Evolutionary conservation across 768 basidiomycete genomes (phyloP).

Genomic region (Lactarius akahatsu): DNA sequence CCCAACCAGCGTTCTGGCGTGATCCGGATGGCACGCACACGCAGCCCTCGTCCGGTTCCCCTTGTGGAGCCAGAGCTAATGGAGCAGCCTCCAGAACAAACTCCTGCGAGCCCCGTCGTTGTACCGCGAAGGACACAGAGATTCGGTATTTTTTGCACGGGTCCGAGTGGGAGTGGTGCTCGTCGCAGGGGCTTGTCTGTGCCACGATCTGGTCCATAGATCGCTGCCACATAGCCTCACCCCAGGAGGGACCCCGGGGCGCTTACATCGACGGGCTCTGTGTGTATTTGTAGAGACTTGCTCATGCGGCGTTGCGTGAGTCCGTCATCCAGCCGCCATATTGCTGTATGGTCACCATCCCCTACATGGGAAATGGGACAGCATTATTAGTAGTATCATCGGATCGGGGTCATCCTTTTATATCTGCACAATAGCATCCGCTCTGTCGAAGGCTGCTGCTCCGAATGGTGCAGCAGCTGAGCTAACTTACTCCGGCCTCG

Average conservation of each 20-base stretch:
- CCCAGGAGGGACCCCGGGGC: background rate
- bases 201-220: conserved; percentile 18
- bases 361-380: conserved; percentile 12
- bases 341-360: conserved; percentile 14
- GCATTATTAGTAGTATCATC: conserved; percentile 16
- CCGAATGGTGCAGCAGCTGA: background rate
- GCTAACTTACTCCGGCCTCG: background rate
- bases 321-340: background rate
- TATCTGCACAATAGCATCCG: background rate
- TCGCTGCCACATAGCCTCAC: background rate
- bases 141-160: conserved; percentile 29
- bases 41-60: conserved; percentile 20
- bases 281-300: conserved; percentile 8
- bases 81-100: conserved; percentile 1
- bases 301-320: background rate
- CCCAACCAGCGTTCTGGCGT: conserved; percentile 9
- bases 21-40: conserved; percentile 27
- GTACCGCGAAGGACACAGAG: conserved; percentile 22
- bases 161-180: conserved; percentile 1
- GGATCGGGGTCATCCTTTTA: background rate
- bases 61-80: conserved; percentile 1
- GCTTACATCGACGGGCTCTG: background rate
- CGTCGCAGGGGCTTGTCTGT: conserved; percentile 8
- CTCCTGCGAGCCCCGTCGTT: background rate
- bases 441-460: background rate